These are phyloP conservation scores for Aspergillus asperescens DNA, from an alignment of 495 filamentous ascomycete genomes.

Conservation along the genomic window DNA sequence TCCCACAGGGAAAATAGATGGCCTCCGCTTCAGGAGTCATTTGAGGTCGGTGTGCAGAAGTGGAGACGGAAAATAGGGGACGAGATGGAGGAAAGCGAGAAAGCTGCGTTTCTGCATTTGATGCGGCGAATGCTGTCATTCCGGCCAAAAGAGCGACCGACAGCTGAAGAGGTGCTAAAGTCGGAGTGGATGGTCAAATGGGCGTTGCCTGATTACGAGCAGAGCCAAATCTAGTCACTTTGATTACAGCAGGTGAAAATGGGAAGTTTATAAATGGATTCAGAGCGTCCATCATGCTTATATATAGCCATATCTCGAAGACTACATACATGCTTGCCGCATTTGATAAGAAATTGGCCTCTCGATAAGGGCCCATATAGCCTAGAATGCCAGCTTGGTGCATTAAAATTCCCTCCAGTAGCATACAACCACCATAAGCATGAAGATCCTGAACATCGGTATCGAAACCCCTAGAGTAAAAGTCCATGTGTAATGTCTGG, in stretches of 20 bases:
- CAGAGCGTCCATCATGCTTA: neutral
- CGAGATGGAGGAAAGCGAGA: slow-evolving; percentile 12
- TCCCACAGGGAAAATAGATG: slow-evolving; percentile 19
- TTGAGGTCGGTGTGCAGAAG: slow-evolving; percentile 28
- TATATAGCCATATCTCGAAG: slow-evolving; percentile 5
- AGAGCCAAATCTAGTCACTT: slow-evolving; percentile 3
- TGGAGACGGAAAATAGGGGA: slow-evolving; percentile 6
- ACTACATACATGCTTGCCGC: slow-evolving; percentile 1
- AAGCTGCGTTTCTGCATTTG: slow-evolving; percentile 20
- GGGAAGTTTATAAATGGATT: neutral
- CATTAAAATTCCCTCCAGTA: slow-evolving; percentile 3
- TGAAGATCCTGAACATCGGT: slow-evolving; percentile 1
- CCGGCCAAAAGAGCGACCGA: slow-evolving; percentile 13
- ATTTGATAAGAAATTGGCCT: slow-evolving; percentile 8
- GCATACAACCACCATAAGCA: neutral
- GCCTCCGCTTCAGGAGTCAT: slow-evolving; percentile 24
- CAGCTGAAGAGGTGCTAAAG: slow-evolving; percentile 11
- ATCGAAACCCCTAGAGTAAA: neutral
- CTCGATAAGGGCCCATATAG: slow-evolving; percentile 10
- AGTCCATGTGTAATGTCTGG: slow-evolving; percentile 1
- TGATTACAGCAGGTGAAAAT: slow-evolving; percentile 7
- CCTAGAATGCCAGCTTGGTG: slow-evolving; percentile 1
- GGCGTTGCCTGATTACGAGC: slow-evolving; percentile 14
- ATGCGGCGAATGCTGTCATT: slow-evolving; percentile 19
- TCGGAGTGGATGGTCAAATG: slow-evolving; percentile 17